These are phyloP conservation scores for Citrullus mucosospermus DNA, from an alignment of 306 rosid genomes.

Conservation along the genomic window DNA sequence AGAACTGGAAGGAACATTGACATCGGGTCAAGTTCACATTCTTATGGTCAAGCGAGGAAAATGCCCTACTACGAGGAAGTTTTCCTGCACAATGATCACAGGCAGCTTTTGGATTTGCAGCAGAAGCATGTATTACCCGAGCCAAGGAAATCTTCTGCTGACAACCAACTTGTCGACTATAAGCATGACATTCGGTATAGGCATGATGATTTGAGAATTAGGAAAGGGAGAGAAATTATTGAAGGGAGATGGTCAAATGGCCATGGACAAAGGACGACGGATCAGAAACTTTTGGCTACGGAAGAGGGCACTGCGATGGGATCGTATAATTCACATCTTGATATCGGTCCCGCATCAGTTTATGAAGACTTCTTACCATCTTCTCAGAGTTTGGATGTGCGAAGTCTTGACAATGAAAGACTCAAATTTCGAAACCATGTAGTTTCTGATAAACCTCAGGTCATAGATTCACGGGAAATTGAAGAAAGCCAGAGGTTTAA, in stretches of 20 bases:
- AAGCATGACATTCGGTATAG: slow-evolving; percentile 19
- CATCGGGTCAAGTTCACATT: slow-evolving; percentile 41
- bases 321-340: slow-evolving; percentile 34
- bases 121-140: slow-evolving; percentile 24
- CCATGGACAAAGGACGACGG: slow-evolving; percentile 22
- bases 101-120: slow-evolving; percentile 30
- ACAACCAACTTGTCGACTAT: slow-evolving; percentile 19
- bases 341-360: slow-evolving; percentile 15
- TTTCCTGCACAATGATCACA: slow-evolving; percentile 27
- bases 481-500: slow-evolving; percentile 29
- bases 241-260: slow-evolving; percentile 31
- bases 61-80: slow-evolving; percentile 27
- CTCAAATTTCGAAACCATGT: slow-evolving; percentile 24
- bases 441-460: slow-evolving; percentile 32
- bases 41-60: slow-evolving; percentile 29
- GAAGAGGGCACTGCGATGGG: slow-evolving; percentile 28
- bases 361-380: slow-evolving; percentile 31
- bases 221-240: slow-evolving; percentile 32
- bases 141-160: slow-evolving; percentile 20
- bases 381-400: slow-evolving; percentile 22
- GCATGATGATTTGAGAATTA: slow-evolving; percentile 21
- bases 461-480: slow-evolving; percentile 21
- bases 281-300: slow-evolving; percentile 25
- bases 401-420: slow-evolving; percentile 39
- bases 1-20: slow-evolving; percentile 31